Conservation (phyloP, 768 basidiomycete genomes). For the Gymnopilus junonius region DNA sequence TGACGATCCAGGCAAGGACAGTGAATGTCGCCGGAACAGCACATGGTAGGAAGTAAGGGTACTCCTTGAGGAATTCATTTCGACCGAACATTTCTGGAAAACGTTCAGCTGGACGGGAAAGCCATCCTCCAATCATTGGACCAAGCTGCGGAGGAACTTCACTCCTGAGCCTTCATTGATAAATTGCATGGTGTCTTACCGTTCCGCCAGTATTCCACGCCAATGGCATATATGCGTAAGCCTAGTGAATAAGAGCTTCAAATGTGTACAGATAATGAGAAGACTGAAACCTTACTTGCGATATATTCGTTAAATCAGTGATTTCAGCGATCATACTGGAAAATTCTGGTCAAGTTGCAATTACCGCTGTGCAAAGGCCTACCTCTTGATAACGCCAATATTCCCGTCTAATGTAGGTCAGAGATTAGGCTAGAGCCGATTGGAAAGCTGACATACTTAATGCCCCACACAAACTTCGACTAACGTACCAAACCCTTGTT, state of each 20-base stretch:
- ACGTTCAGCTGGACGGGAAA: slow-evolving; percentile 58
- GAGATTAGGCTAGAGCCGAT: background rate
- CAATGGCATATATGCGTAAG: slow-evolving; percentile 70
- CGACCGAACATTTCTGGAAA: slow-evolving; percentile 52
- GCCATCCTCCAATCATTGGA: slow-evolving; percentile 60
- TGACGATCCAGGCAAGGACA: slow-evolving; percentile 55
- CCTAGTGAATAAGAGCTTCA: slow-evolving; percentile 27
- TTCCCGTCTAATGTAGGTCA: slow-evolving; percentile 47
- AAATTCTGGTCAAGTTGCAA: background rate
- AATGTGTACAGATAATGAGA: background rate
- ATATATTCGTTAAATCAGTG: slow-evolving; percentile 71
- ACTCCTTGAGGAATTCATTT: slow-evolving; percentile 48
- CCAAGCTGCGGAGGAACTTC: slow-evolving; percentile 35
- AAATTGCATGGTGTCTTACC: slow-evolving; percentile 24
- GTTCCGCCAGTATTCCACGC: slow-evolving; percentile 52
- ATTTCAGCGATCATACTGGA: slow-evolving; percentile 71
- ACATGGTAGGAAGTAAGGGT: slow-evolving; percentile 73
- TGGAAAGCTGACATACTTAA: slow-evolving; percentile 48
- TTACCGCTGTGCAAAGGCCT: background rate
- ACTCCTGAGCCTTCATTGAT: background rate
- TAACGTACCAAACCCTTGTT: slow-evolving; percentile 24
- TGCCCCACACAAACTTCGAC: slow-evolving; percentile 72
- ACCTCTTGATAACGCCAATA: slow-evolving; percentile 71
- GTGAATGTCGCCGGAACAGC: slow-evolving; percentile 68
- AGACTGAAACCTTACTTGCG: slow-evolving; percentile 42